Evolutionary conservation across 1,284 basidiomycete genomes (phyloP).

Genomic region (Ganoderma lucidum): DNA sequence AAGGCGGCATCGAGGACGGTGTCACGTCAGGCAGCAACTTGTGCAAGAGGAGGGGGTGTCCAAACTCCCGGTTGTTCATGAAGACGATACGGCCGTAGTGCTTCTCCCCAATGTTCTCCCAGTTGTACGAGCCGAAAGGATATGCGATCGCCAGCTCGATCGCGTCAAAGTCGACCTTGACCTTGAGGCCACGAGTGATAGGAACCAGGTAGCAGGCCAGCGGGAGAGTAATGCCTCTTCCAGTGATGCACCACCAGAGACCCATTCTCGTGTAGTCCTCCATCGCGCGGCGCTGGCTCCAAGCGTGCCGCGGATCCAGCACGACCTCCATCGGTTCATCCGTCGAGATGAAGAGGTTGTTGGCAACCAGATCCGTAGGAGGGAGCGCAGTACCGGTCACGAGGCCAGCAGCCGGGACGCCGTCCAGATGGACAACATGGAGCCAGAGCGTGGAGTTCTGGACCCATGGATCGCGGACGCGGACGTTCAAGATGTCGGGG

Average conservation of each 20-base stretch:
- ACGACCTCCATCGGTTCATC: conserved; percentile 48
- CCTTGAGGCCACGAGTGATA: conserved; percentile 49
- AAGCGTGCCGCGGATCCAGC: conserved; percentile 53
- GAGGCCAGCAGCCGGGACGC: conserved; percentile 57
- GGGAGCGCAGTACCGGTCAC: conserved; percentile 68
- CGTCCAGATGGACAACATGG: conserved; percentile 65
- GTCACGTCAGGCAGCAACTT: conserved; percentile 69
- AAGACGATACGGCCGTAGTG: conserved; percentile 58
- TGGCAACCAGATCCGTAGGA: conserved; percentile 50
- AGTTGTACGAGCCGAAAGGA: conserved; percentile 60
- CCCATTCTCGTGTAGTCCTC: conserved; percentile 68
- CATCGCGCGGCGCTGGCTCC: conserved; percentile 56
- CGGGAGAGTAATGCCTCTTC: conserved; percentile 56
- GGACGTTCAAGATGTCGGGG: conserved; percentile 61
- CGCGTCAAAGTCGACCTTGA: conserved; percentile 58
- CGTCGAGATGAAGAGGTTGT: conserved; percentile 46
- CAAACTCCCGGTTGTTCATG: conserved; percentile 61
- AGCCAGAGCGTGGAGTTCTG: conserved; percentile 62
- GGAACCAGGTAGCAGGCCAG: conserved; percentile 72
- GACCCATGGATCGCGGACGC: conserved; percentile 73
- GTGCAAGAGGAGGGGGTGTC: conserved; percentile 62
- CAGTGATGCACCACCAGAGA: conserved; percentile 70
- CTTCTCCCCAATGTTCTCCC: conserved; percentile 56
- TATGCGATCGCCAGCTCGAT: conserved; percentile 58
- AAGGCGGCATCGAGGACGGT: conserved; percentile 60